Evolutionary conservation across 208 protist species (phyloP).

Genomic region (Wallacemonas sp.): DNA sequence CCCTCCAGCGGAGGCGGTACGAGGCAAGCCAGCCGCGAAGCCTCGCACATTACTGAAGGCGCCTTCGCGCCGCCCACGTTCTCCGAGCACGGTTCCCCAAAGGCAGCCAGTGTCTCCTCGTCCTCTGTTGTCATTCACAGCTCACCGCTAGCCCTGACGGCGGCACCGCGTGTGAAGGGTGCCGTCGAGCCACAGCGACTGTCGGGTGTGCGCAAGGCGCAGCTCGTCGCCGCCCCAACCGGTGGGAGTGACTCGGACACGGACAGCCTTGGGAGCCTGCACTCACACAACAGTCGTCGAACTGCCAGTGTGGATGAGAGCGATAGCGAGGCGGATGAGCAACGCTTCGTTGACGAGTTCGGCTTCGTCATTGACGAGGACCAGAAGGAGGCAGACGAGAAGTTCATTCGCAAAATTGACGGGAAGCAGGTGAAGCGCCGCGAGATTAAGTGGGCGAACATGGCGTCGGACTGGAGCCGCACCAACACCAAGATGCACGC

Average conservation of each 20-base stretch:
- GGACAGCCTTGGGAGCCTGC: not conserved
- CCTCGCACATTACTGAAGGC: not conserved
- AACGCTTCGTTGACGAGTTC: conserved; percentile 88
- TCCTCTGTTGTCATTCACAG: not conserved
- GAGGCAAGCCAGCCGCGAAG: not conserved
- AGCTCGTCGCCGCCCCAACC: conserved; percentile 35
- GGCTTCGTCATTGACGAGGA: conserved; percentile 85
- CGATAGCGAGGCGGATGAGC: conserved; percentile 46
- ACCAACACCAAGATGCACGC: conserved; percentile 67
- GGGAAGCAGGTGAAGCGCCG: conserved; percentile 66
- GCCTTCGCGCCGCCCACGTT: not conserved
- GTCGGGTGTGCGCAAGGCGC: conserved; percentile 17
- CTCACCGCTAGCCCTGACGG: not conserved
- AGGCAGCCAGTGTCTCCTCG: not conserved
- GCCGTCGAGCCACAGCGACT: conserved; percentile 20
- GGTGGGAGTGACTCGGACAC: conserved; percentile 61
- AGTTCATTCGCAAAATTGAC: conserved; percentile 66
- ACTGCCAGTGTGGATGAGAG: not conserved
- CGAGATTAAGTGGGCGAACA: conserved; percentile 89
- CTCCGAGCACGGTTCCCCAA: not conserved
- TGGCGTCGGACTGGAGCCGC: conserved; percentile 81
- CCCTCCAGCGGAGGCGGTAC: not conserved
- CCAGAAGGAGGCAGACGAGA: conserved; percentile 46
- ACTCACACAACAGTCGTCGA: not conserved
- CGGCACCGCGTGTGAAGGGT: conserved; percentile 7